These are phyloP conservation scores for Fusarium sp. DNA, from an alignment of 2,329 filamentous ascomycete species.

Conservation along the genomic window DNA sequence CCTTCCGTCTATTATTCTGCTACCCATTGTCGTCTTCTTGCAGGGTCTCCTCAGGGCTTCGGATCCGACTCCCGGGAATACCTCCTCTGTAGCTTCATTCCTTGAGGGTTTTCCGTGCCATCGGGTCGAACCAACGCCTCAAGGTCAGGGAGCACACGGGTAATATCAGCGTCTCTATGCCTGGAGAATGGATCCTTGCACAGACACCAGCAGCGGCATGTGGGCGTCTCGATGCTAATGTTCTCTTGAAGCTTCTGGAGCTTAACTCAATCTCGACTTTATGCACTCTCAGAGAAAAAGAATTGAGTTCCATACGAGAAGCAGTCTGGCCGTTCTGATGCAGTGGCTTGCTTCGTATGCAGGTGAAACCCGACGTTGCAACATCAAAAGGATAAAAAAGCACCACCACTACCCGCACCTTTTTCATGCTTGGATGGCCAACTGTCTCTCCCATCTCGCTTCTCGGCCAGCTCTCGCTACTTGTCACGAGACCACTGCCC, in stretches of 20 bases:
- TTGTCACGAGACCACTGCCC: conserved; percentile 32
- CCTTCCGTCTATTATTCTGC: conserved; percentile 25
- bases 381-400: conserved; percentile 16
- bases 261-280: neutral
- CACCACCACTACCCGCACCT: neutral
- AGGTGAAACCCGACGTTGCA: conserved; percentile 33
- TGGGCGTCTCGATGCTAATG: neutral
- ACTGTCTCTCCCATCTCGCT: conserved; percentile 14
- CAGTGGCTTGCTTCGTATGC: conserved; percentile 37
- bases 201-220: neutral
- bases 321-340: conserved; percentile 27
- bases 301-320: conserved; percentile 23
- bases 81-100: conserved; percentile 16
- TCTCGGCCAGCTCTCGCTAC: neutral
- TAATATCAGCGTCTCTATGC: neutral
- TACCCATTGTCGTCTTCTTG: conserved; percentile 6
- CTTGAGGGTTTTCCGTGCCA: conserved; percentile 15
- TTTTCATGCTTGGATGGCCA: neutral
- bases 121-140: conserved; percentile 2
- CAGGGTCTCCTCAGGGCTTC: conserved; percentile 15
- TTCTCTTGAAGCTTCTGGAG: neutral
- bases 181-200: neutral
- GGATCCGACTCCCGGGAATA: conserved; percentile 29
- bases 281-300: neutral
- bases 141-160: conserved; percentile 1